Conservation (phyloP, 768 basidiomycete genomes). For the Boletus rufocinnamomeus region DNA sequence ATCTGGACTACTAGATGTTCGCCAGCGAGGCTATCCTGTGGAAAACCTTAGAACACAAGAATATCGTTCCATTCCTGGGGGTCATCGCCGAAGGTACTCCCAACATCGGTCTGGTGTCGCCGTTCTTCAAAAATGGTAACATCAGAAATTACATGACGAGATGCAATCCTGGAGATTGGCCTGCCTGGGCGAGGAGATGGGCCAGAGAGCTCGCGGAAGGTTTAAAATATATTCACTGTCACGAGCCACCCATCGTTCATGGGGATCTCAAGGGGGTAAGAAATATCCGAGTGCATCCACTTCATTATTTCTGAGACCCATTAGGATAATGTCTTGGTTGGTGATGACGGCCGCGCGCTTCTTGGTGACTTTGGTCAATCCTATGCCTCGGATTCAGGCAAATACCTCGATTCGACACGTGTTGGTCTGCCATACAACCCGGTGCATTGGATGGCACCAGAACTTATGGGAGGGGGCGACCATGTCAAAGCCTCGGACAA, state of each 20-base stretch:
- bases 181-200: slow-evolving; percentile 8
- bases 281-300: background rate
- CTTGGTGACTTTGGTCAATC: slow-evolving; percentile 34
- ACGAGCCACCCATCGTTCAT: slow-evolving; percentile 37
- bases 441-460: slow-evolving; percentile 32
- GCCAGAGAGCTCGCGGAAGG: slow-evolving; percentile 23
- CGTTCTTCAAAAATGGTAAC: slow-evolving; percentile 25
- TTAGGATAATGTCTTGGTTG: slow-evolving; percentile 30
- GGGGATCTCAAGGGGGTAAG: slow-evolving; percentile 44
- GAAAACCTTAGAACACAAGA: slow-evolving; percentile 27
- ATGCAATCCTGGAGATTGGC: background rate
- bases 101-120: slow-evolving; percentile 27
- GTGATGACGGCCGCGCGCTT: slow-evolving; percentile 14
- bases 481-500: slow-evolving; percentile 9
- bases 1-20: slow-evolving; percentile 18
- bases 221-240: slow-evolving; percentile 27
- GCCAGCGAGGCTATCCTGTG: slow-evolving; percentile 32
- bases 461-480: slow-evolving; percentile 16
- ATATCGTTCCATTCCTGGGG: slow-evolving; percentile 32
- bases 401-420: slow-evolving; percentile 25
- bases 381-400: slow-evolving; percentile 24
- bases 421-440: slow-evolving; percentile 19
- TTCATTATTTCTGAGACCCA: slow-evolving; percentile 1
- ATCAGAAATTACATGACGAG: slow-evolving; percentile 12
- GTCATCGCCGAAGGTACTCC: slow-evolving; percentile 7